phyloP scores from a whole-genome alignment of 2,329 filamentous ascomycete species.

The Saccharata proteae region DNA sequence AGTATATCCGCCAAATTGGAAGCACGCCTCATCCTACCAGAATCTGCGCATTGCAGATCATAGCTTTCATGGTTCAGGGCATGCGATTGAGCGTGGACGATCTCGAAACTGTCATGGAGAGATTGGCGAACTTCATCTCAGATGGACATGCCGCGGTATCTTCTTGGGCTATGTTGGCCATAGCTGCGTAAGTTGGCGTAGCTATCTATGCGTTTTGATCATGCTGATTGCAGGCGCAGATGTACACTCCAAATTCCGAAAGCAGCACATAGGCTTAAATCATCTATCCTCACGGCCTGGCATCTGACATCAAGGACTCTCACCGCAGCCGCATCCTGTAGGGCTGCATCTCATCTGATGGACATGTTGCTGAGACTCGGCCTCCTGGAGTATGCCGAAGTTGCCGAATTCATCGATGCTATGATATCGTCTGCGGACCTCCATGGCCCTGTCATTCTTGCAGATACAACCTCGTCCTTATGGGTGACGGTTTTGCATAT shows the following conservation, averaged over 20 bases:
- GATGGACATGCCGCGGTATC: constrained; percentile 57
- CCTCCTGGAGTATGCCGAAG: constrained; percentile 54
- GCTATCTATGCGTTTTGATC: constrained; percentile 7
- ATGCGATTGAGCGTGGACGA: constrained; percentile 34
- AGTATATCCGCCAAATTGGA: constrained; percentile 27
- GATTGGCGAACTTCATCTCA: constrained; percentile 46
- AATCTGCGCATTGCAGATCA: constrained; percentile 41
- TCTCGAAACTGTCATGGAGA: constrained; percentile 43
- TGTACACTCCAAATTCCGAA: constrained; percentile 35
- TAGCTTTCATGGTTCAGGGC: constrained; percentile 37
- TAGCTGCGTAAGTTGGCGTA: constrained; percentile 65
- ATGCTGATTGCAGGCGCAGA: constrained; percentile 20
- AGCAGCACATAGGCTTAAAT: constrained; percentile 28
- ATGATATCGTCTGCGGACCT: constrained; percentile 68
- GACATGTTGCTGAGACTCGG: constrained; percentile 52
- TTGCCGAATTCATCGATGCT: constrained; percentile 57
- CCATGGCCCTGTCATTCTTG: constrained; percentile 64
- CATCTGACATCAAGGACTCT: constrained; percentile 59
- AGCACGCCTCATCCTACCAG: constrained; percentile 24
- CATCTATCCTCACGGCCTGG: constrained; percentile 63
- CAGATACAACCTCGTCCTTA: constrained; percentile 66
- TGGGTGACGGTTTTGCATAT: constrained; percentile 58
- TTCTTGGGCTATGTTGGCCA: constrained; percentile 77
- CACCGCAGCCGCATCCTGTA: constrained; percentile 57
- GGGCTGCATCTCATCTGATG: constrained; percentile 65